A percentile compares a stretch with the other conserved stretches of the same genome.
phyloP scores from a whole-genome alignment of 2,329 filamentous ascomycete genomes.

The Fusarium pseudograminearum region DNA sequence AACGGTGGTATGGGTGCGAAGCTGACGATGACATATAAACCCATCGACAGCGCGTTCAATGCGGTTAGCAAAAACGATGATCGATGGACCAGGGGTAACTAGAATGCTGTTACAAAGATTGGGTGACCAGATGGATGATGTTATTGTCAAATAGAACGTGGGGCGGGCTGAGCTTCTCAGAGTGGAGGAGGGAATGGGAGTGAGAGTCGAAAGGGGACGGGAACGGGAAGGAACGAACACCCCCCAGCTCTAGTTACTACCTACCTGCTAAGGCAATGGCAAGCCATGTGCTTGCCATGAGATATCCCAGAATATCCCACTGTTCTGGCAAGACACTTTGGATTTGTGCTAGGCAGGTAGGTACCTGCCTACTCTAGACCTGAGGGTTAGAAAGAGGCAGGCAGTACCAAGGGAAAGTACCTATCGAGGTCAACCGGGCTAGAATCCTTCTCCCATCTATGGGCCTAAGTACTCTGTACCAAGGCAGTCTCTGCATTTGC shows the following conservation, averaged over 20 bases:
- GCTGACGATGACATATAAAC: conserved; percentile 30
- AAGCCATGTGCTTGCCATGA: conserved; percentile 19
- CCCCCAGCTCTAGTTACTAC: conserved; percentile 9
- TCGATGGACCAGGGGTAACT: conserved; percentile 33
- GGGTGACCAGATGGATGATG: conserved; percentile 44
- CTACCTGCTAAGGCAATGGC: not conserved
- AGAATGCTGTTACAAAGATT: conserved; percentile 33
- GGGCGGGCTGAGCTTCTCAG: conserved; percentile 40
- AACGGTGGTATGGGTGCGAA: conserved; percentile 21
- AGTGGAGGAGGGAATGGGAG: conserved; percentile 30
- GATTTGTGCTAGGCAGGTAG: not conserved
- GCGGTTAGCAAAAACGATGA: conserved; percentile 32
- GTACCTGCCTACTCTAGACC: not conserved
- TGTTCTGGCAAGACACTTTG: not conserved
- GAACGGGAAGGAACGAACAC: conserved; percentile 38
- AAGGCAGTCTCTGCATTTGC: not conserved
- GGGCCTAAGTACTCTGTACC: not conserved
- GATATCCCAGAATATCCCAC: not conserved
- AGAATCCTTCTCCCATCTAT: not conserved
- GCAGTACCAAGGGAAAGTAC: not conserved
- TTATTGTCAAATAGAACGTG: conserved; percentile 44
- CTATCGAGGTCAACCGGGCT: not conserved
- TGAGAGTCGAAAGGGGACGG: conserved; percentile 27
- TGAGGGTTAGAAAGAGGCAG: not conserved
- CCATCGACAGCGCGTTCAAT: conserved; percentile 28